phyloP scores from a whole-genome alignment of 164 flowering plant species.

The Chimonanthus praecox region DNA sequence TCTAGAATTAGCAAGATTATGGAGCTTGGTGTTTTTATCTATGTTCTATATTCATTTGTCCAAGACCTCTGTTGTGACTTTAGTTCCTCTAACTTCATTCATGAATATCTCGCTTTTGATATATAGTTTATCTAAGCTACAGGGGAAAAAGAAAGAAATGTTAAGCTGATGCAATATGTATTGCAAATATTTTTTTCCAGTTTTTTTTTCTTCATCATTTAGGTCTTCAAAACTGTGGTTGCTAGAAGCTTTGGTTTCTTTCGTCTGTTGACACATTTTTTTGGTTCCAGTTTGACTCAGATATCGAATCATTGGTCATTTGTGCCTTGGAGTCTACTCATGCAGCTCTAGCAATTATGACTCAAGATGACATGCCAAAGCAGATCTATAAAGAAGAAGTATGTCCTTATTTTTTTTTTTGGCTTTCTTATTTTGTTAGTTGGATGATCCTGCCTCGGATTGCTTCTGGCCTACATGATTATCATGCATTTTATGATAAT shows the following conservation, averaged over 20 bases:
- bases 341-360: conserved; percentile 80
- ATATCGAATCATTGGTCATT: conserved; percentile 45
- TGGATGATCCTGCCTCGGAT: not conserved
- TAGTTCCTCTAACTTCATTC: too few species aligned
- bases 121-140: too few species aligned
- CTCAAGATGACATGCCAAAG: conserved; percentile 77
- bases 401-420: not conserved
- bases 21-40: too few species aligned
- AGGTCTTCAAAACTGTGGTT: not conserved
- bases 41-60: too few species aligned
- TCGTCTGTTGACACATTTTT: not conserved
- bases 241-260: not conserved
- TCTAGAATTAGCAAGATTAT: too few species aligned
- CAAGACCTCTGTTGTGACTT: too few species aligned
- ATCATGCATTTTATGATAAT: too few species aligned
- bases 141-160: too few species aligned
- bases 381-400: conserved; percentile 97
- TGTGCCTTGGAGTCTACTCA: conserved; percentile 88
- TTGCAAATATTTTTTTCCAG: not conserved
- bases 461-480: not conserved
- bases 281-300: conserved; percentile 67
- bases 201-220: not conserved
- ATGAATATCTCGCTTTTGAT: too few species aligned
- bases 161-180: not conserved
- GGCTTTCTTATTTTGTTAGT: not conserved